Base-by-base conservation (phyloP, 2,329 filamentous ascomycete genomes). In the Exserohilum turcica region DNA sequence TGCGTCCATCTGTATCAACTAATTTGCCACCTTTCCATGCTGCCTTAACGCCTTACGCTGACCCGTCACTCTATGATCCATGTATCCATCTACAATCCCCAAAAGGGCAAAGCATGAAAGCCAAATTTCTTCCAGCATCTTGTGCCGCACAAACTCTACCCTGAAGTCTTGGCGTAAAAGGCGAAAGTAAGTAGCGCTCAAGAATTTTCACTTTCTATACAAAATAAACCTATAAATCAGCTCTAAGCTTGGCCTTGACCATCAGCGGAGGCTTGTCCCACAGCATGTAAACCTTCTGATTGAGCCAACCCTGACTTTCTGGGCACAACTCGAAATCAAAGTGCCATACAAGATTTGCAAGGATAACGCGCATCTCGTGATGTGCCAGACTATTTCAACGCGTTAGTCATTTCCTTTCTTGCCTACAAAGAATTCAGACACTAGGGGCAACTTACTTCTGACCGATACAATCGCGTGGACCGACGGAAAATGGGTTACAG, bases 381-480 rank as follows among this genome's bases (percentile, higher is more conserved):
- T 76, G 73, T 0, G 73, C 71, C 19, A 68, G 53, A 49, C 61
- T 66, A 7, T 12, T 5, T 28, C 5, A 7, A 3, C 9, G 5
- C 12, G 18, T 44, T 2, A 44, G 42, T 10, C 7, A 13, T n/a
- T 2, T 13, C 13, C 21, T n/a, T 28, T 12, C 7, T 16, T 45
- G 16, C 3, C 15, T 16, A 7, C 1, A 19, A 3, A 13, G 15
- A 5, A 16, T 29, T 37, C 2, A 36, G 6, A 31, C 2, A 40
- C 37, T 9, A 28, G 21, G 21, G 7, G 21, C 28, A 28, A 56
- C 66, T 61, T 51, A 74, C 72, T 70, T 74, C 56, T 71, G 74
- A 2, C 71, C 71, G 5, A 74, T 28, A 36, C 71, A 73, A 24
- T 65, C 66, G 7, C 70, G 52, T 2, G 70, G 70, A 0, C 69